Conservation (phyloP, 148 eudicot species). For the Camellia sinensis region DNA sequence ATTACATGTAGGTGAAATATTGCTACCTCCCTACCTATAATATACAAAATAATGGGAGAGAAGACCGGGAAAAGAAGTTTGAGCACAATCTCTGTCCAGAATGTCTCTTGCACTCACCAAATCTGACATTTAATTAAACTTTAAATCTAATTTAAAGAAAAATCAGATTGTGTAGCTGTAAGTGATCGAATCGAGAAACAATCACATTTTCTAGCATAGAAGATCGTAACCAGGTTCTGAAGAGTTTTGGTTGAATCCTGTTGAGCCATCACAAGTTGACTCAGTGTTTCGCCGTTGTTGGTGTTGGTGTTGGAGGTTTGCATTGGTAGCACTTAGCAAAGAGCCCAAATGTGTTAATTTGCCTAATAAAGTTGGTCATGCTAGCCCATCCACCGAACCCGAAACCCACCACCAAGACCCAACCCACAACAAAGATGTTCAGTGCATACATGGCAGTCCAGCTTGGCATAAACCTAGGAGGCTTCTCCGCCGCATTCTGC, state of each 20-base stretch:
- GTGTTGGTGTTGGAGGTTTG: constrained; percentile 51
- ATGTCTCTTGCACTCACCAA: too few relatives aligned
- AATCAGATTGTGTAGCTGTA: too few relatives aligned
- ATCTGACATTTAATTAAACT: too few relatives aligned
- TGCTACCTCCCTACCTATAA: constrained; percentile 21
- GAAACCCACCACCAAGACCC: constrained; percentile 76
- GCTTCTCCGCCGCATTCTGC: constrained; percentile 89
- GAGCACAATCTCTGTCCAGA: background rate
- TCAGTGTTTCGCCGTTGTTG: constrained; percentile 23
- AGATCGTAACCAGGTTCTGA: background rate
- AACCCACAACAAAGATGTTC: constrained; percentile 59
- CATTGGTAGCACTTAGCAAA: constrained; percentile 90
- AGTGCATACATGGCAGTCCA: constrained; percentile 74
- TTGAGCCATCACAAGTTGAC: background rate
- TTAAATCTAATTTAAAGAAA: too few relatives aligned
- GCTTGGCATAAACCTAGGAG: constrained; percentile 67
- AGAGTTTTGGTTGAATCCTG: background rate
- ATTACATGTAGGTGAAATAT: constrained; percentile 20
- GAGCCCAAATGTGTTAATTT: constrained; percentile 77
- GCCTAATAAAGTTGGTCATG: constrained; percentile 64
- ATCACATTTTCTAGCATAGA: too few relatives aligned
- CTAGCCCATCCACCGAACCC: constrained; percentile 98
- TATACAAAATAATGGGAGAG: constrained; percentile 16
- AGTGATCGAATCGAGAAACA: too few relatives aligned
- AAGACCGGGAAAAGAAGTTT: background rate